Percentiles rank a stretch among this genome's conserved stretches.
Evolutionary conservation across 805 yeast species (phyloP).

Genomic region (Zygosaccharomyces pseudorouxii): DNA sequence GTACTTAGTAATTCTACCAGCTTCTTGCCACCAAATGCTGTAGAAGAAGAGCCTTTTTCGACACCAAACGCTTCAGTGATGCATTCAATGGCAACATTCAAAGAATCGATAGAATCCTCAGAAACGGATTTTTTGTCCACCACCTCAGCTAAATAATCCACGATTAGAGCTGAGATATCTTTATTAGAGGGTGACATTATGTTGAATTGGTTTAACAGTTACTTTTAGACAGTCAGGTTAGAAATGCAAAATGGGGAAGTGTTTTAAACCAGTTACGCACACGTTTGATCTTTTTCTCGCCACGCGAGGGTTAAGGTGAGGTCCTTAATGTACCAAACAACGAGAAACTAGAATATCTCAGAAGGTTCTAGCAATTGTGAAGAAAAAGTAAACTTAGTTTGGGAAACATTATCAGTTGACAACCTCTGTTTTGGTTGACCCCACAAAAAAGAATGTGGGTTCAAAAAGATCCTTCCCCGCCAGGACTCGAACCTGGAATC

Average conservation of each 20-base stretch:
- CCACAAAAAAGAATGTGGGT: too few species aligned
- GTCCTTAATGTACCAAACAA: neutral
- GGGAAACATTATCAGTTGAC: too few species aligned
- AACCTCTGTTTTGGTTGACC: too few species aligned
- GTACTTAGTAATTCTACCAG: slow-evolving; percentile 44
- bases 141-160: slow-evolving; percentile 60
- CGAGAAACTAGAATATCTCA: neutral
- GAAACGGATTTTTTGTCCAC: slow-evolving; percentile 58
- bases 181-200: slow-evolving; percentile 48
- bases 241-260: neutral
- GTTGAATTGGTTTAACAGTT: neutral
- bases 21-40: slow-evolving; percentile 45
- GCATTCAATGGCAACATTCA: slow-evolving; percentile 92
- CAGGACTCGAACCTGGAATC: slow-evolving; percentile 55
- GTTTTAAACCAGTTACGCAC: neutral
- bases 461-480: slow-evolving; percentile 39
- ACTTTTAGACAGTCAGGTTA: neutral
- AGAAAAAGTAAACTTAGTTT: neutral
- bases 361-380: neutral
- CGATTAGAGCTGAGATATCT: slow-evolving; percentile 68
- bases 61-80: slow-evolving; percentile 81
- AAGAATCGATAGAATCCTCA: slow-evolving; percentile 79
- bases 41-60: slow-evolving; percentile 44
- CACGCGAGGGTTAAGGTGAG: neutral
- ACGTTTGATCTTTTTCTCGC: neutral